These are phyloP conservation scores for Penicillium longicatenatum DNA, from an alignment of 495 filamentous ascomycete genomes.

Conservation along the genomic window DNA sequence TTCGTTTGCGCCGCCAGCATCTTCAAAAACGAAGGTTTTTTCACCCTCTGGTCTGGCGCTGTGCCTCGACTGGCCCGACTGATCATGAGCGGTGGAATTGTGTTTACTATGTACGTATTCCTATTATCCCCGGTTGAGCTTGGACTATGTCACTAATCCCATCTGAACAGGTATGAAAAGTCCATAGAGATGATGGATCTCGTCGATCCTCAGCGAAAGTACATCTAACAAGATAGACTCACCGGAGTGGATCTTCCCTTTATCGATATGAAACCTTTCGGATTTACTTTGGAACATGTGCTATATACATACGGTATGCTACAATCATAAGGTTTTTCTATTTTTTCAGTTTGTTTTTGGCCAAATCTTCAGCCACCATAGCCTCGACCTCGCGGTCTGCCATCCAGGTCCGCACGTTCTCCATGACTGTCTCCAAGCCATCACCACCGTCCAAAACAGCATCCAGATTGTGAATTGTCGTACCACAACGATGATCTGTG, in stretches of 20 bases:
- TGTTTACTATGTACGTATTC: conserved; percentile 82
- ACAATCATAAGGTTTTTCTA: conserved; percentile 11
- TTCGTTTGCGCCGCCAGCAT: conserved; percentile 82
- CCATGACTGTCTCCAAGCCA: conserved; percentile 73
- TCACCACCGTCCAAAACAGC: conserved; percentile 75
- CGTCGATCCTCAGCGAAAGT: conserved; percentile 81
- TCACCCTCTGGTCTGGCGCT: conserved; percentile 94
- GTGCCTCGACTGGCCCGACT: conserved; percentile 80
- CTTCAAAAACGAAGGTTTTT: conserved; percentile 82
- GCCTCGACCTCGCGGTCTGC: conserved; percentile 73
- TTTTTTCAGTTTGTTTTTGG: conserved; percentile 22
- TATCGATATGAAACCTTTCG: conserved; percentile 46
- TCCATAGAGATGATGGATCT: conserved; percentile 84
- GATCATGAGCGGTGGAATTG: conserved; percentile 91
- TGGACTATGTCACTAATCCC: conserved; percentile 6
- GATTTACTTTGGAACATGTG: conserved; percentile 12
- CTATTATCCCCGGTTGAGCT: neutral
- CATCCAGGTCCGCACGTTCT: conserved; percentile 80
- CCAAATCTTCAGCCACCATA: conserved; percentile 54
- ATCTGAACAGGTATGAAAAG: conserved; percentile 78
- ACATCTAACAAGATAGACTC: conserved; percentile 57
- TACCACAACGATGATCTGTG: conserved; percentile 88
- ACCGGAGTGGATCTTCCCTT: neutral
- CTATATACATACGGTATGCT: conserved; percentile 26
- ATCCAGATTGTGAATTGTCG: conserved; percentile 79